phyloP scores from a whole-genome alignment of 306 rosid species.

The Prunus salicina region DNA sequence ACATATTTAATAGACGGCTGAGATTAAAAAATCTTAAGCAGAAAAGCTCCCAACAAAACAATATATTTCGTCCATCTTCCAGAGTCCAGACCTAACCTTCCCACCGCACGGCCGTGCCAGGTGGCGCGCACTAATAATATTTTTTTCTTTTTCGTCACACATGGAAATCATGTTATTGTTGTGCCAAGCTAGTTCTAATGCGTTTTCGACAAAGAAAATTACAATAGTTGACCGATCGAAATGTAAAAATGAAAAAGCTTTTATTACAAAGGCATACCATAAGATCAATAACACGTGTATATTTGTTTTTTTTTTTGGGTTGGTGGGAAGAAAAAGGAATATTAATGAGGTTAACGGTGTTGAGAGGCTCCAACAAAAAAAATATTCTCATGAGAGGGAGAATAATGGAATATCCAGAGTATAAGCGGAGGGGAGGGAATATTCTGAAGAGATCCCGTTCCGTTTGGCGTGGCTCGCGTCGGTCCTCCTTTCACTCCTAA shows the following conservation, averaged over 20 bases:
- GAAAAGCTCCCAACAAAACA: no score
- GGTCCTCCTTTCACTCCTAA: not conserved
- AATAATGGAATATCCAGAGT: constrained; percentile 20
- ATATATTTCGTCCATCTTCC: no score
- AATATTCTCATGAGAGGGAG: not conserved
- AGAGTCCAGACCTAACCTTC: no score
- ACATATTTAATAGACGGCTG: no score
- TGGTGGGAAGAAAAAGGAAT: no score
- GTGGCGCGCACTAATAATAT: no score
- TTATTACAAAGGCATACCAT: not conserved
- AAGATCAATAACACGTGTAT: not conserved
- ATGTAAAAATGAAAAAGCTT: not conserved
- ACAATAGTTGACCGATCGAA: not conserved
- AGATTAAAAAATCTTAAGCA: no score
- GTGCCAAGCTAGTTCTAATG: not conserved
- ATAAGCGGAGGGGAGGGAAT: not conserved
- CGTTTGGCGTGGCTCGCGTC: not conserved
- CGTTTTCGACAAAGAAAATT: not conserved
- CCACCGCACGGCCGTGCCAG: no score
- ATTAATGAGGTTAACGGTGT: no score
- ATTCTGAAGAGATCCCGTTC: constrained; percentile 4
- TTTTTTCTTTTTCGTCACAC: not conserved
- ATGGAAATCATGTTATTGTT: not conserved
- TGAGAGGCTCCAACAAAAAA: no score
- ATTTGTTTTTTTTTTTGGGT: not conserved